Percentiles rank a stretch among this genome's conserved stretches.
phyloP scores from a whole-genome alignment of 306 rosid genomes.

The Trifolium repens region DNA sequence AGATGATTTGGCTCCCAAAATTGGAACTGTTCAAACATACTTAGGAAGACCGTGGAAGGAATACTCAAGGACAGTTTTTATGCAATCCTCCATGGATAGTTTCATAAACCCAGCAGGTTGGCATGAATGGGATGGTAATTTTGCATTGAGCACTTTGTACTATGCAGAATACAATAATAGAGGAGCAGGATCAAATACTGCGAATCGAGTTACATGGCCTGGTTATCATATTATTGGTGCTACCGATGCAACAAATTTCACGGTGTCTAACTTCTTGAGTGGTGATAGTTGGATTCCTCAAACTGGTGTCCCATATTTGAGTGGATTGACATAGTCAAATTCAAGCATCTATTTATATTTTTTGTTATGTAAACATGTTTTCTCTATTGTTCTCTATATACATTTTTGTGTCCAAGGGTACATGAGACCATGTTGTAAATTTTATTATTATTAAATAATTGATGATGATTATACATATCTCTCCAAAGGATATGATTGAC shows the following conservation, averaged over 20 bases:
- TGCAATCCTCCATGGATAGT: conserved; percentile 63
- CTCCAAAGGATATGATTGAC: no score
- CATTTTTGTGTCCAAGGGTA: background rate
- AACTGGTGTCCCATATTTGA: conserved; percentile 66
- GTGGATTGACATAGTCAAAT: conserved; percentile 36
- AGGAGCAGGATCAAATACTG: conserved; percentile 63
- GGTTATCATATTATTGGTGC: conserved; percentile 70
- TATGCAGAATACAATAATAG: conserved; percentile 70
- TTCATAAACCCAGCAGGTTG: conserved; percentile 66
- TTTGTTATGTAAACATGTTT: background rate
- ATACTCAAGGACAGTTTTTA: conserved; percentile 64
- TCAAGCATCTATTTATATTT: background rate
- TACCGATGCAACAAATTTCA: conserved; percentile 62
- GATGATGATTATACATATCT: background rate
- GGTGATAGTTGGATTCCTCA: conserved; percentile 72
- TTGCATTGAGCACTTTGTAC: conserved; percentile 62
- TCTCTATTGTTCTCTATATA: background rate
- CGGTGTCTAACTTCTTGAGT: conserved; percentile 58
- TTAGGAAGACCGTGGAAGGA: conserved; percentile 88
- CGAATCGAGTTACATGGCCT: conserved; percentile 63
- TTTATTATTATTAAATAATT: no score
- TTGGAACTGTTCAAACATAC: conserved; percentile 45
- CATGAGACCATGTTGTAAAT: background rate
- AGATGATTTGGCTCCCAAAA: conserved; percentile 41
- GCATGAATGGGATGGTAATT: conserved; percentile 70